Percentiles rank a stretch among this genome's conserved stretches.
phyloP scores from a whole-genome alignment of 306 rosid genomes.

The Rosa multiflora region DNA sequence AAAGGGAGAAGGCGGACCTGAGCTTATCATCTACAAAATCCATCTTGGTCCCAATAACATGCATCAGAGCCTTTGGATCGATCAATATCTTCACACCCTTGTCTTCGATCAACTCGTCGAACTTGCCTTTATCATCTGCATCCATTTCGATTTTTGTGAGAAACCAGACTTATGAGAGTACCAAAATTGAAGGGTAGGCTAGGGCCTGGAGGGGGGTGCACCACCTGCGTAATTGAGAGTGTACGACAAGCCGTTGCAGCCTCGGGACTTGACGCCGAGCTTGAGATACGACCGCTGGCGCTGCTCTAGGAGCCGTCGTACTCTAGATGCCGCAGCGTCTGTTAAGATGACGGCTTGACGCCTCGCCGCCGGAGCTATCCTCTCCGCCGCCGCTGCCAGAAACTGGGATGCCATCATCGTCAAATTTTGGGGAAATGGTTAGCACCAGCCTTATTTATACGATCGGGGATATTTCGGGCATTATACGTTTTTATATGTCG shows the following conservation, averaged over 20 bases:
- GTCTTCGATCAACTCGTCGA: conserved; percentile 87
- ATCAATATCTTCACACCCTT: conserved; percentile 85
- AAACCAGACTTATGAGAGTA: no score
- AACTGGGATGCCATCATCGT: conserved; percentile 44
- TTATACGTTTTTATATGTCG: no score
- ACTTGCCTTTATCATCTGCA: conserved; percentile 85
- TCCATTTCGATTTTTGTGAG: not conserved
- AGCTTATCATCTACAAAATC: conserved; percentile 93
- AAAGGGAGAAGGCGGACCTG: conserved; percentile 38
- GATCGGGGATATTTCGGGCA: no score
- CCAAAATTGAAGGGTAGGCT: no score
- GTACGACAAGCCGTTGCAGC: conserved; percentile 86
- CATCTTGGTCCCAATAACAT: conserved; percentile 94
- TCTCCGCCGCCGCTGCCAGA: conserved; percentile 25
- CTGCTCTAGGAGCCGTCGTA: conserved; percentile 57
- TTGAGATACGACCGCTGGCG: conserved; percentile 73
- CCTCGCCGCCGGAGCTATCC: conserved; percentile 44
- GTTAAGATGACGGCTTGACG: conserved; percentile 74
- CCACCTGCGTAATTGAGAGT: conserved; percentile 96
- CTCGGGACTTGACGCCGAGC: conserved; percentile 94
- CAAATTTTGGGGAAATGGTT: no score
- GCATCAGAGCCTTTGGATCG: conserved; percentile 97
- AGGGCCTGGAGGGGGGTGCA: not conserved
- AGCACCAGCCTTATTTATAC: no score
- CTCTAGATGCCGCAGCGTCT: conserved; percentile 68